A percentile compares a stretch with the other conserved stretches of the same genome.
phyloP scores from a whole-genome alignment of 208 protist species.

The Wallacemonas rigidus region DNA sequence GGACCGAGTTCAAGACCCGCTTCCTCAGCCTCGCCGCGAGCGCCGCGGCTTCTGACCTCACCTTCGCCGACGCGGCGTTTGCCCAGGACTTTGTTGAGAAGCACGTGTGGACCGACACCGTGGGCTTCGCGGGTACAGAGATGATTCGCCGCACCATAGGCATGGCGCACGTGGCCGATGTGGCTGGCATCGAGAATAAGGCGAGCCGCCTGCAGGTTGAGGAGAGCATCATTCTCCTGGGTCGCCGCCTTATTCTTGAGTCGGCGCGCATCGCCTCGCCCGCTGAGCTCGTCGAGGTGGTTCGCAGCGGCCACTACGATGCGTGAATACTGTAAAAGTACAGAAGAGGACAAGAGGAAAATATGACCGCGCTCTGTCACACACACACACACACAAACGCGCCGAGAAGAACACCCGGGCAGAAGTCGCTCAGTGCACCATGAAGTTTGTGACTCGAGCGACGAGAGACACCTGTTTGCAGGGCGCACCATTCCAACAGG shows the following conservation, averaged over 20 bases:
- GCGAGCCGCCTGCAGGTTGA: slow-evolving; percentile 23
- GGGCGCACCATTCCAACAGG: too few relatives aligned
- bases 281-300: slow-evolving; percentile 20
- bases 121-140: slow-evolving; percentile 39
- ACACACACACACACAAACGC: too few relatives aligned
- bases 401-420: too few relatives aligned
- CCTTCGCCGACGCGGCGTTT: slow-evolving; percentile 29
- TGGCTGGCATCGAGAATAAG: slow-evolving; percentile 25
- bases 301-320: slow-evolving; percentile 19
- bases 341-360: background rate
- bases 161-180: slow-evolving; percentile 42
- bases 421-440: too few relatives aligned
- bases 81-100: slow-evolving; percentile 19
- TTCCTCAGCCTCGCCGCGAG: slow-evolving; percentile 25
- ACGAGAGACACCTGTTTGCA: too few relatives aligned
- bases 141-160: slow-evolving; percentile 40
- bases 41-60: slow-evolving; percentile 20
- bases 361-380: too few relatives aligned
- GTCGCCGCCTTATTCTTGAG: slow-evolving; percentile 25
- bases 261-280: slow-evolving; percentile 15
- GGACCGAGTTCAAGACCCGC: slow-evolving; percentile 25
- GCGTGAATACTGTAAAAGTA: background rate
- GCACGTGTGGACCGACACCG: slow-evolving; percentile 30
- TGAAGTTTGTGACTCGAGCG: too few relatives aligned
- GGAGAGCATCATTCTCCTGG: slow-evolving; percentile 28